A percentile compares a stretch with the other conserved stretches of the same genome.
Evolutionary conservation across 371 early-diverging fungal species (phyloP).

Genomic region (Cokeromyces recurvatus): DNA sequence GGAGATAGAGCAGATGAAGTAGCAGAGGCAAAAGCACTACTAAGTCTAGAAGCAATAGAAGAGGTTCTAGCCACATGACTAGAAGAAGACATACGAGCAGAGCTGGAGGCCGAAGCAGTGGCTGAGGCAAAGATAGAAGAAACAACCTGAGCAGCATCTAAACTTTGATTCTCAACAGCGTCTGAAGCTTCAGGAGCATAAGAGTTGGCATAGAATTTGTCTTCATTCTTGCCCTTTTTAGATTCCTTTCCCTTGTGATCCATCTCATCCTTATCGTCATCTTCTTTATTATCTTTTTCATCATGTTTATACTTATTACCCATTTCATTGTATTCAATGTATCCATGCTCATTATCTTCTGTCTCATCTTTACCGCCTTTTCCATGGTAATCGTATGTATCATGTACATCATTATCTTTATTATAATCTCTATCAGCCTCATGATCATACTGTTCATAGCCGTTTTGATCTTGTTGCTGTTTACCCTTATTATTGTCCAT

Average conservation of each 20-base stretch:
- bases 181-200: neutral
- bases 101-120: constrained; percentile 2
- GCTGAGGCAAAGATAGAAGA: constrained; percentile 1
- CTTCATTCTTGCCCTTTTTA: no score
- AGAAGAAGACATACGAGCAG: constrained; percentile 4
- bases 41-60: constrained; percentile 1
- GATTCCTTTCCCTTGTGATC: constrained; percentile 1
- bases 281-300: neutral
- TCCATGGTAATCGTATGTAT: neutral
- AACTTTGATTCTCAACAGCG: neutral
- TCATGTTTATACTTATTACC: constrained; percentile 1
- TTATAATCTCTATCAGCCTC: neutral
- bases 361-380: neutral
- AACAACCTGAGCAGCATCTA: constrained; percentile 10
- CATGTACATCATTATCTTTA: neutral
- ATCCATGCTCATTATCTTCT: neutral
- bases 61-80: neutral
- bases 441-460: no score
- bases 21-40: constrained; percentile 3
- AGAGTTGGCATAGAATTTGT: neutral
- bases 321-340: neutral
- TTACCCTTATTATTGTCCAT: neutral
- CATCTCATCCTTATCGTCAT: neutral
- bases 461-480: no score
- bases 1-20: neutral